Percentiles rank a stretch among this genome's conserved stretches.
phyloP scores from a whole-genome alignment of 352 stramenopile species.

The Thalassiosira exigua region DNA sequence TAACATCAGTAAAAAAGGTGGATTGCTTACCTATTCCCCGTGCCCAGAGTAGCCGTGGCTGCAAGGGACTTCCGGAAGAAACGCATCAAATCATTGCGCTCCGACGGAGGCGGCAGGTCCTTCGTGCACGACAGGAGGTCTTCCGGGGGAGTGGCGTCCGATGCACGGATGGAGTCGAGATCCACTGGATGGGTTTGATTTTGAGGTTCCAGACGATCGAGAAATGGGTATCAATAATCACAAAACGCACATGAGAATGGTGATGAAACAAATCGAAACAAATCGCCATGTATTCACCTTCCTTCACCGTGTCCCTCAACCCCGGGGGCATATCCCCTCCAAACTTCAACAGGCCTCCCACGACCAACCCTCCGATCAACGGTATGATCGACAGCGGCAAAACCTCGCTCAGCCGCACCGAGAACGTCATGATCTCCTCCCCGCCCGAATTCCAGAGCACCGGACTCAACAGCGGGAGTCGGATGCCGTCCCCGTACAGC shows the following conservation, averaged over 20 bases:
- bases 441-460: conserved; percentile 13
- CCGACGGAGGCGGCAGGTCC: conserved; percentile 36
- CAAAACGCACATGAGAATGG: too few relatives aligned
- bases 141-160: conserved; percentile 34
- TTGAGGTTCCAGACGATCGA: too few relatives aligned
- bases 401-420: conserved; percentile 31
- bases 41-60: conserved; percentile 84
- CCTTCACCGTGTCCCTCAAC: conserved; percentile 68
- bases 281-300: too few relatives aligned
- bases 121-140: conserved; percentile 53
- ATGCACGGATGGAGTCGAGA: conserved; percentile 50
- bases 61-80: conserved; percentile 78
- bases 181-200: conserved; percentile 26
- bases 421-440: conserved; percentile 25
- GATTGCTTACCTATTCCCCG: conserved; percentile 84
- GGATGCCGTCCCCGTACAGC: conserved; percentile 58
- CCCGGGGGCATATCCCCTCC: conserved; percentile 70
- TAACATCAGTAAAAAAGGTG: too few relatives aligned
- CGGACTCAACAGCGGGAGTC: conserved; percentile 19
- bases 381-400: conserved; percentile 59
- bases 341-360: conserved; percentile 53
- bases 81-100: conserved; percentile 42
- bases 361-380: conserved; percentile 66
- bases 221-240: too few relatives aligned
- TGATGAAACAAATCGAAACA: too few relatives aligned